These are phyloP conservation scores for Neurospora hispaniola DNA, from an alignment of 495 filamentous ascomycete genomes.

Conservation along the genomic window DNA sequence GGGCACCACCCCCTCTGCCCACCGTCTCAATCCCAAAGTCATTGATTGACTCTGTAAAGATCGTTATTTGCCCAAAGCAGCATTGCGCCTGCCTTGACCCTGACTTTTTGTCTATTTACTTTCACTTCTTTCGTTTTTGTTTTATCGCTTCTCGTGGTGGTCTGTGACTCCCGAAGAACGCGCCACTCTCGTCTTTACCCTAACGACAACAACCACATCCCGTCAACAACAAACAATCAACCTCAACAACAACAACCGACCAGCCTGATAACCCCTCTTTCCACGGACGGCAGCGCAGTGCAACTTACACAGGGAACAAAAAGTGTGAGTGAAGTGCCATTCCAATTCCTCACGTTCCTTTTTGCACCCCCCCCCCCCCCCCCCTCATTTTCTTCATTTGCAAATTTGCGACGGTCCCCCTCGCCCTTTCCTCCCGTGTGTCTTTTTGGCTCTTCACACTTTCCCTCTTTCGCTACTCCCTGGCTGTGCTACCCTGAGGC, in stretches of 20 bases:
- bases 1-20: constrained; percentile 13
- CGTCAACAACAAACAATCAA: constrained; percentile 4
- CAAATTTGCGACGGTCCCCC: neutral
- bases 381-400: neutral
- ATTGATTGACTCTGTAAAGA: constrained; percentile 13
- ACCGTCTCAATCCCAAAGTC: constrained; percentile 14
- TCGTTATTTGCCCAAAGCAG: constrained; percentile 17
- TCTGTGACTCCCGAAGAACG: constrained; percentile 4
- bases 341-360: constrained; percentile 11
- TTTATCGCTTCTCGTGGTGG: constrained; percentile 4
- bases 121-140: neutral
- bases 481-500: neutral
- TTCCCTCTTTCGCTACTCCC: neutral
- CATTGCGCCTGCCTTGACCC: constrained; percentile 15
- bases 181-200: constrained; percentile 3
- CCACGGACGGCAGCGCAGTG: constrained; percentile 22
- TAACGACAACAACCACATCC: neutral
- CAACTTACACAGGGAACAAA: constrained; percentile 17
- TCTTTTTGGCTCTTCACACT: neutral
- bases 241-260: constrained; percentile 4
- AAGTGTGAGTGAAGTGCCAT: constrained; percentile 18
- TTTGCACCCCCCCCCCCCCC: constrained; percentile 1
- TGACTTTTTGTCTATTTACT: neutral
- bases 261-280: constrained; percentile 20
- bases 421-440: neutral